Evolutionary conservation across 306 rosid genomes (phyloP).

Genomic region (Cucumis cinereus): DNA sequence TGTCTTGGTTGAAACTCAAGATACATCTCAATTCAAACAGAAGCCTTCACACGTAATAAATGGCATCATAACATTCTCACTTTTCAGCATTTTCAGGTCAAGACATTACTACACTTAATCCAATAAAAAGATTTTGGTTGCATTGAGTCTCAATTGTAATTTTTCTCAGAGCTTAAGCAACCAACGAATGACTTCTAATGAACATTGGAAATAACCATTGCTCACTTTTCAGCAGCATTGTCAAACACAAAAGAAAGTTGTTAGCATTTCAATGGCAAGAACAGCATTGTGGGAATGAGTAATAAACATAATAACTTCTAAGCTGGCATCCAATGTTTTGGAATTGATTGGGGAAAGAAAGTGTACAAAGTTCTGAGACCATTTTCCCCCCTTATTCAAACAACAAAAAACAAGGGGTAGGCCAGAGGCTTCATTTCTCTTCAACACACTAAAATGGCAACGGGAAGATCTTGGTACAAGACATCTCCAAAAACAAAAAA

Average conservation of each 20-base stretch:
- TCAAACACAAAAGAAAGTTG: not conserved
- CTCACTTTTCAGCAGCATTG: not conserved
- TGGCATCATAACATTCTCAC: too few relatives aligned
- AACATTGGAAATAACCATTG: not conserved
- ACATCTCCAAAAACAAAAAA: conserved; percentile 8
- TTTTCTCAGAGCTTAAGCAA: not conserved
- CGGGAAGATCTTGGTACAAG: conserved; percentile 27
- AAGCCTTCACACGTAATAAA: too few relatives aligned
- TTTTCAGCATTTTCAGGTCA: too few relatives aligned
- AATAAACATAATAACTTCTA: conserved; percentile 6
- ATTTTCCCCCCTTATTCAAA: conserved; percentile 48
- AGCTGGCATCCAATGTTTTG: conserved; percentile 30
- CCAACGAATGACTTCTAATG: not conserved
- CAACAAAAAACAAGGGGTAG: conserved; percentile 24
- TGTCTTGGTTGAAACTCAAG: too few relatives aligned
- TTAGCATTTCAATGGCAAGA: not conserved
- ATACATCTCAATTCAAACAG: too few relatives aligned
- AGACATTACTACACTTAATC: not conserved
- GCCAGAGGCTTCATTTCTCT: conserved; percentile 32
- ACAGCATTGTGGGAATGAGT: not conserved
- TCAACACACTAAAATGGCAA: conserved; percentile 28
- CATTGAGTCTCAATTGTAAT: not conserved
- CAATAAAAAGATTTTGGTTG: not conserved
- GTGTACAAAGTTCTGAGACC: conserved; percentile 34
- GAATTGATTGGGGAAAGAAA: conserved; percentile 15